phyloP scores from a whole-genome alignment of 2,329 filamentous ascomycete genomes.

The Tolypocladium pustulatum region DNA sequence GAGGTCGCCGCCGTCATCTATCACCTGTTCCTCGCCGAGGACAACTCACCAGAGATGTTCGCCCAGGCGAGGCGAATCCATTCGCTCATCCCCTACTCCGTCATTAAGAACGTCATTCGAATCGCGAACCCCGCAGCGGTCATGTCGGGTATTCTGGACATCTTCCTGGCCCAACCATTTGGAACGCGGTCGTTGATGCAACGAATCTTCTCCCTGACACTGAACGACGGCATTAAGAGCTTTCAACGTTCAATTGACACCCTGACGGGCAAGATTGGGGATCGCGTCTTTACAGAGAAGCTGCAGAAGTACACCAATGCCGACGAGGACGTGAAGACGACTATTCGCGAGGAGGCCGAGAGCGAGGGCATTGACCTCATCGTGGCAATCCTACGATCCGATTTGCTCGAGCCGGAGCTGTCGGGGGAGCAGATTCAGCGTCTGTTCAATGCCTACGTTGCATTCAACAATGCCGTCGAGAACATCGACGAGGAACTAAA shows the following conservation, averaged over 20 bases:
- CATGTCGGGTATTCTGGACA: conserved; percentile 89
- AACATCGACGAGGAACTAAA: conserved; percentile 82
- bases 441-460: conserved; percentile 89
- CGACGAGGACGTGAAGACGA: conserved; percentile 62
- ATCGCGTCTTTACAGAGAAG: conserved; percentile 69
- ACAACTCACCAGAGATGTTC: conserved; percentile 94
- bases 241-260: conserved; percentile 82
- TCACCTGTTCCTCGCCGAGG: conserved; percentile 92
- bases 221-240: conserved; percentile 79
- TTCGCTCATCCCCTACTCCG: conserved; percentile 82
- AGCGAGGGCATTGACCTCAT: conserved; percentile 73
- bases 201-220: conserved; percentile 82
- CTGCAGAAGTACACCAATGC: conserved; percentile 69
- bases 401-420: conserved; percentile 62
- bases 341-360: conserved; percentile 63
- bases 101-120: conserved; percentile 93
- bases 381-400: conserved; percentile 73
- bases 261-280: conserved; percentile 67
- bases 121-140: conserved; percentile 94
- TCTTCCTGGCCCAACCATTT: conserved; percentile 93
- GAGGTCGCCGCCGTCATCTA: conserved; percentile 95
- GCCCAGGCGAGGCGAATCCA: conserved; percentile 91
- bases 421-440: conserved; percentile 66
- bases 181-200: conserved; percentile 84
- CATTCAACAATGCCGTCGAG: conserved; percentile 90